These are phyloP conservation scores for Leishmania mexicana DNA, from an alignment of 208 protist genomes.

Conservation along the genomic window DNA sequence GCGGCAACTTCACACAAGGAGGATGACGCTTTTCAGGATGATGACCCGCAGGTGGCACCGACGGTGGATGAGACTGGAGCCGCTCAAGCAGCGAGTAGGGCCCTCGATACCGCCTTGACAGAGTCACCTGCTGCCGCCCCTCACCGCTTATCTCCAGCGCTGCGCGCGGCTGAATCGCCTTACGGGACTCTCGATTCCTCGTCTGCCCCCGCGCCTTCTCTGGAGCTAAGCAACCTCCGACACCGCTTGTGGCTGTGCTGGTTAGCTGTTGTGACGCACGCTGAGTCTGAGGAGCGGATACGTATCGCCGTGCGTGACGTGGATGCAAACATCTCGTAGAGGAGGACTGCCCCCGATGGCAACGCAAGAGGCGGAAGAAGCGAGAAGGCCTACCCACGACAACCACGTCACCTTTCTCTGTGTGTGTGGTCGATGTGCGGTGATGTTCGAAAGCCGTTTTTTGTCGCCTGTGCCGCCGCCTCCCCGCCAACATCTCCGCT, in stretches of 20 bases:
- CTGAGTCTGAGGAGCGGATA: conserved; percentile 13
- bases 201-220: neutral
- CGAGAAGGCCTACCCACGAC: neutral
- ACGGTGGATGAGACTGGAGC: neutral
- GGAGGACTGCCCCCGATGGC: neutral
- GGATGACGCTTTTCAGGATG: neutral
- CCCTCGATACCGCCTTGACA: neutral
- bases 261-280: conserved; percentile 8
- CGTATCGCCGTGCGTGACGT: conserved; percentile 11
- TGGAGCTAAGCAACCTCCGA: conserved; percentile 3
- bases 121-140: no score
- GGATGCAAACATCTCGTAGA: conserved; percentile 9
- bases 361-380: neutral
- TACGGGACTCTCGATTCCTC: neutral
- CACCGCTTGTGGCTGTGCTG: conserved; percentile 20
- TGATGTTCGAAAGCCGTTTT: no score
- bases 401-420: neutral
- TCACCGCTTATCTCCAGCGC: neutral
- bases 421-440: neutral
- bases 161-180: no score
- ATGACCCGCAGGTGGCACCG: neutral
- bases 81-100: neutral
- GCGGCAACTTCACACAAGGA: neutral
- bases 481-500: no score
- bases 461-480: no score